Evolutionary conservation across 2,329 filamentous ascomycete species (phyloP).

Genomic region (Fusarium sp.): DNA sequence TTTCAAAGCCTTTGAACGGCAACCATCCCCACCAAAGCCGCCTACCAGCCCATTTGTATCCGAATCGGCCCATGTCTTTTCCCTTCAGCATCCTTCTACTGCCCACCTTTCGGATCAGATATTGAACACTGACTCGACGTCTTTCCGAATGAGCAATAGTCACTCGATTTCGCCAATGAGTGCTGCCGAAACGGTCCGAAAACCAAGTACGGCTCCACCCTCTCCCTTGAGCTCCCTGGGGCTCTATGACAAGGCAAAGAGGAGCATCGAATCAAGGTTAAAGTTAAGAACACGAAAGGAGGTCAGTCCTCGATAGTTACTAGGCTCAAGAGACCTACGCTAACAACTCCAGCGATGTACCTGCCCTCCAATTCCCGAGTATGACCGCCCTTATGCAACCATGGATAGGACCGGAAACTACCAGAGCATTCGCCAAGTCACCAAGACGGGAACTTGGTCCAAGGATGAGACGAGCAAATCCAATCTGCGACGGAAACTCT

Average conservation of each 20-base stretch:
- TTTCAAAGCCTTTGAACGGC: conserved; percentile 29
- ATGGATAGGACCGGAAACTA: conserved; percentile 35
- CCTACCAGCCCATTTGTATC: conserved; percentile 62
- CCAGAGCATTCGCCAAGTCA: conserved; percentile 35
- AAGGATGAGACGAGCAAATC: conserved; percentile 51
- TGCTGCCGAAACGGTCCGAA: not conserved
- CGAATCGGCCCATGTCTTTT: conserved; percentile 65
- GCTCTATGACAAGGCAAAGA: conserved; percentile 44
- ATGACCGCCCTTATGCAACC: conserved; percentile 14
- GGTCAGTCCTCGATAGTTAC: not conserved
- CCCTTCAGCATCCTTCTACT: conserved; percentile 58
- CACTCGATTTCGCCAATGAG: conserved; percentile 29
- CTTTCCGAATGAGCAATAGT: conserved; percentile 9
- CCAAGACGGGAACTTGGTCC: conserved; percentile 48
- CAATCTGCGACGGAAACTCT: conserved; percentile 56
- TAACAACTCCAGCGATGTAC: conserved; percentile 25
- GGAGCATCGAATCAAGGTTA: conserved; percentile 44
- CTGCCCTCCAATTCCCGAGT: conserved; percentile 39
- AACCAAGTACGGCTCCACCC: not conserved
- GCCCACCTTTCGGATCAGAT: conserved; percentile 17
- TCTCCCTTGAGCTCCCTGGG: conserved; percentile 9
- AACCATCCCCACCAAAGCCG: conserved; percentile 21
- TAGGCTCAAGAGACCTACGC: not conserved
- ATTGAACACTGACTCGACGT: conserved; percentile 19
- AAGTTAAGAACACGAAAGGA: conserved; percentile 31